A percentile compares a stretch with the other conserved stretches of the same genome.
Evolutionary conservation across 2,329 filamentous ascomycete genomes (phyloP).

Genomic region (Tolypocladium paradoxum): DNA sequence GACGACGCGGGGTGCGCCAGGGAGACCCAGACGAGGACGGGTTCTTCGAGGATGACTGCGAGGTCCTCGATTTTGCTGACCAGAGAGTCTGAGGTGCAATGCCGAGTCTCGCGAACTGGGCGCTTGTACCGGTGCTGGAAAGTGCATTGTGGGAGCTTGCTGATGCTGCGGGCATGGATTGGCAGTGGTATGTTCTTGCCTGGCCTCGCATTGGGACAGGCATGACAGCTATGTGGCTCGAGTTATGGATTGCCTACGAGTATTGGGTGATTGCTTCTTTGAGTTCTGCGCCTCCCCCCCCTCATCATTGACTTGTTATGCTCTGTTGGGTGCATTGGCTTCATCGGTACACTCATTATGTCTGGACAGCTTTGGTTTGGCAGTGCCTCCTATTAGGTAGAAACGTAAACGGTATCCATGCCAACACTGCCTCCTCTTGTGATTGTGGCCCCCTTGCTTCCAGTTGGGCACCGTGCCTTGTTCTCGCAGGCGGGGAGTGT

Average conservation of each 20-base stretch:
- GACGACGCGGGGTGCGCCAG: slow-evolving; percentile 45
- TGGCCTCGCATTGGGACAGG: not conserved
- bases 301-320: slow-evolving; percentile 11
- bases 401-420: slow-evolving; percentile 24
- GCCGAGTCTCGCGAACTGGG: not conserved
- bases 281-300: slow-evolving; percentile 1
- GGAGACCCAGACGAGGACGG: slow-evolving; percentile 52
- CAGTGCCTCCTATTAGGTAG: slow-evolving; percentile 16
- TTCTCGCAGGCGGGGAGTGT: not conserved
- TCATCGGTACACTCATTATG: slow-evolving; percentile 15
- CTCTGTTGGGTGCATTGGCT: slow-evolving; percentile 17
- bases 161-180: not conserved
- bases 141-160: not conserved
- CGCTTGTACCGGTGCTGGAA: not conserved
- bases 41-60: slow-evolving; percentile 89
- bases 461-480: not conserved
- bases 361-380: slow-evolving; percentile 12
- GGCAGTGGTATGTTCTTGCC: not conserved
- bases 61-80: slow-evolving; percentile 79
- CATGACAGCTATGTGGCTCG: not conserved
- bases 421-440: slow-evolving; percentile 7
- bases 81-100: slow-evolving; percentile 44
- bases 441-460: slow-evolving; percentile 2
- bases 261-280: not conserved
- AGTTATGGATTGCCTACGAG: not conserved